Conservation (phyloP, 352 stramenopile species). For the Nothophytophthora sp. region DNA sequence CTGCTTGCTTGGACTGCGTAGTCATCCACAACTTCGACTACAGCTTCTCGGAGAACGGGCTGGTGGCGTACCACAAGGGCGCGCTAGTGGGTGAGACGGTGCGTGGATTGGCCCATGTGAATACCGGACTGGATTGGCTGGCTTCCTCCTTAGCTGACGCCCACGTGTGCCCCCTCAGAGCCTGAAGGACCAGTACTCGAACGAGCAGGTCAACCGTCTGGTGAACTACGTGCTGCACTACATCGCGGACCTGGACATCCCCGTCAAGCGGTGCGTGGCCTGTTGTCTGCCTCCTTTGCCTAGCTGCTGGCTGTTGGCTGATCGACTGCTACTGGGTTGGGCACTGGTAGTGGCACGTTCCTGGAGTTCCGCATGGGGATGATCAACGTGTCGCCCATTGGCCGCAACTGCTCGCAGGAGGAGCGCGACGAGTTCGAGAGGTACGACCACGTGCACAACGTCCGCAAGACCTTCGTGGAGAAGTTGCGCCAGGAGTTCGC, state of each 20-base stretch:
- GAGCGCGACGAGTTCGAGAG: slow-evolving; percentile 98
- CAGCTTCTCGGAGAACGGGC: slow-evolving; percentile 99
- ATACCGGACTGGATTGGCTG: too few relatives aligned
- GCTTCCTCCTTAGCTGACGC: too few relatives aligned
- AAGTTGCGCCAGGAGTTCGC: slow-evolving; percentile 94
- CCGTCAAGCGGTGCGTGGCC: slow-evolving; percentile 90
- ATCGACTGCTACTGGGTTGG: slow-evolving; percentile 1
- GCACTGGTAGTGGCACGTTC: slow-evolving; percentile 96
- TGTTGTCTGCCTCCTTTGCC: background rate
- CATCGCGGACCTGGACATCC: slow-evolving; percentile 94
- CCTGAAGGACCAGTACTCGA: slow-evolving; percentile 94
- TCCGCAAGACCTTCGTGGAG: slow-evolving; percentile 96
- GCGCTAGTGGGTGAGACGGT: slow-evolving; percentile 90
- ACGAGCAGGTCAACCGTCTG: slow-evolving; percentile 98
- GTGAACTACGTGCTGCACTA: slow-evolving; percentile 98
- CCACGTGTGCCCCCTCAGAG: too few relatives aligned
- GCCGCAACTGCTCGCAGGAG: slow-evolving; percentile 97
- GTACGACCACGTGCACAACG: slow-evolving; percentile 94
- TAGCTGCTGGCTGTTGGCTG: too few relatives aligned
- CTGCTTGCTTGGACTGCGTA: slow-evolving; percentile 30
- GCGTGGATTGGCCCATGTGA: background rate
- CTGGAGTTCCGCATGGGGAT: slow-evolving; percentile 99
- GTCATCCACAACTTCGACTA: slow-evolving; percentile 97
- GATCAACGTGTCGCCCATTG: slow-evolving; percentile 99
- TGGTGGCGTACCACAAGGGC: slow-evolving; percentile 98